Percentiles rank a stretch among this genome's conserved stretches.
Evolutionary conservation across 805 yeast genomes (phyloP).

Genomic region (Teunomyces gatunensis): DNA sequence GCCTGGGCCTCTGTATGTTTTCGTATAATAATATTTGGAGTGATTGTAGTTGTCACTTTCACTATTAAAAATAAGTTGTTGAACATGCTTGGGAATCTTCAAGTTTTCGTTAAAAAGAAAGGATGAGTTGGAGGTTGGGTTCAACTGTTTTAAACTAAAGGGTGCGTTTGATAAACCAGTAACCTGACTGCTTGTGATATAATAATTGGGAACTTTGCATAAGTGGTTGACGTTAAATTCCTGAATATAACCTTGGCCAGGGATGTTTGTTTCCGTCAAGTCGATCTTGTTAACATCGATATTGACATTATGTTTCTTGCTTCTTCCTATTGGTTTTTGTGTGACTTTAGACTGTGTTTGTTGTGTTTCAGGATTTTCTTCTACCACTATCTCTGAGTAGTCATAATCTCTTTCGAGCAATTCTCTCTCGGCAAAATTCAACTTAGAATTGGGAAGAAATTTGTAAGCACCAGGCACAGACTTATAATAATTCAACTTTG

Average conservation of each 20-base stretch:
- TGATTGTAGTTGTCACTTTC: constrained; percentile 35
- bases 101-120: constrained; percentile 23
- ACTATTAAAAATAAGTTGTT: constrained; percentile 32
- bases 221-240: constrained; percentile 40
- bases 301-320: constrained; percentile 28
- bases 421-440: constrained; percentile 36
- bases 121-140: constrained; percentile 17
- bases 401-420: constrained; percentile 29
- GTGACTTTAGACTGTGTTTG: constrained; percentile 5
- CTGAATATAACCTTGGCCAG: constrained; percentile 44
- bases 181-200: constrained; percentile 29
- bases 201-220: constrained; percentile 44
- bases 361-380: constrained; percentile 9
- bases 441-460: constrained; percentile 25
- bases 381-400: constrained; percentile 16
- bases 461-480: constrained; percentile 20
- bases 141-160: constrained; percentile 14
- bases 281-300: constrained; percentile 42
- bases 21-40: constrained; percentile 39
- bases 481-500: constrained; percentile 38
- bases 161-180: constrained; percentile 7
- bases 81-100: constrained; percentile 32
- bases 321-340: constrained; percentile 28
- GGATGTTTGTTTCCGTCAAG: constrained; percentile 36
- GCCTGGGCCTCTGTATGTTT: constrained; percentile 44